Percentiles rank a stretch among this genome's conserved stretches.
phyloP scores from a whole-genome alignment of 2,329 filamentous ascomycete species.

The Alternaria arbusti region DNA sequence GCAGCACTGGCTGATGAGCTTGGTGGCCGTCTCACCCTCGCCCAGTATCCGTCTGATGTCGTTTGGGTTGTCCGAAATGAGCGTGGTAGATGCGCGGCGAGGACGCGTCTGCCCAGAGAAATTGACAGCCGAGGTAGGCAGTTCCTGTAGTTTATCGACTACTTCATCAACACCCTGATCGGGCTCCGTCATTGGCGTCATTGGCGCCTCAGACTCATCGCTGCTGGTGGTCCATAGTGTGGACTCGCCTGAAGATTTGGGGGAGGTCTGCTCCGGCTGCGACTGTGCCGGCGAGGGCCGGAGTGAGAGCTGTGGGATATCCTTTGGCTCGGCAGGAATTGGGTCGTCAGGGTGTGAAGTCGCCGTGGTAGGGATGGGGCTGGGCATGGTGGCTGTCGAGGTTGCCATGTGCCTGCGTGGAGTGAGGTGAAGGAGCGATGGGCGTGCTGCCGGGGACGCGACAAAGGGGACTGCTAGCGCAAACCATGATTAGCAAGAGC shows the following conservation, averaged over 20 bases:
- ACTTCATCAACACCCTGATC: slow-evolving; percentile 51
- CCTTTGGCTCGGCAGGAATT: slow-evolving; percentile 52
- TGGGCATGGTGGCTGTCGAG: slow-evolving; percentile 24
- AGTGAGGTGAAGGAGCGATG: slow-evolving; percentile 9
- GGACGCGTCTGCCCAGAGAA: slow-evolving; percentile 45
- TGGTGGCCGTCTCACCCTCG: slow-evolving; percentile 61
- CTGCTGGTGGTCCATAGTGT: slow-evolving; percentile 50
- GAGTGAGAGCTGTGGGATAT: slow-evolving; percentile 40
- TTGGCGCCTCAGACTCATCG: slow-evolving; percentile 51
- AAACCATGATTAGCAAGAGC: slow-evolving; percentile 37
- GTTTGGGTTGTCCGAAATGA: slow-evolving; percentile 66
- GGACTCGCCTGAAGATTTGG: slow-evolving; percentile 51
- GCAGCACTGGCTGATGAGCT: slow-evolving; percentile 68
- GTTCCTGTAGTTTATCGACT: slow-evolving; percentile 49
- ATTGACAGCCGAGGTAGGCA: slow-evolving; percentile 45
- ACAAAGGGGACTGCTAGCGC: slow-evolving; percentile 29
- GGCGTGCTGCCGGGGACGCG: slow-evolving; percentile 23
- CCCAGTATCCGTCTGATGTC: slow-evolving; percentile 66
- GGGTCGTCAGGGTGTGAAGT: slow-evolving; percentile 57
- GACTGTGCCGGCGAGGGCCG: slow-evolving; percentile 10
- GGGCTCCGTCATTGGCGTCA: slow-evolving; percentile 54
- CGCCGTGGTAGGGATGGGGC: slow-evolving; percentile 48
- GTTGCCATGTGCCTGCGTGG: slow-evolving; percentile 28
- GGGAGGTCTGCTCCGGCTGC: slow-evolving; percentile 44
- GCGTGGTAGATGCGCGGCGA: slow-evolving; percentile 72